A percentile compares a stretch with the other conserved stretches of the same genome.
phyloP scores from a whole-genome alignment of 345 rosid species.

The Eutrema japonicum region DNA sequence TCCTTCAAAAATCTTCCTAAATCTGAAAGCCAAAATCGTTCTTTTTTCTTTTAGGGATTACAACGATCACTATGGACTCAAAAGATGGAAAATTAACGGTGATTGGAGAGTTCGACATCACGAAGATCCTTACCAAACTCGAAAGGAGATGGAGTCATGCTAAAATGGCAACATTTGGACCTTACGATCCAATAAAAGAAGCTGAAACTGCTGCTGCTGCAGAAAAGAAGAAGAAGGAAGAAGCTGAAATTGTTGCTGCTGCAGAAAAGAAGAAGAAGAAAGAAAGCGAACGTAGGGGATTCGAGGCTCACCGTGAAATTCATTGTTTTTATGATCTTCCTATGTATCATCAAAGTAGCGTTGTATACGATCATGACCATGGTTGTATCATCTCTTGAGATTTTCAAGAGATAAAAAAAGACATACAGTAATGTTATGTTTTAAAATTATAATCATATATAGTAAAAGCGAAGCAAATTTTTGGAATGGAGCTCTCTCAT shows the following conservation, averaged over 20 bases:
- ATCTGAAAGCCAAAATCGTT: not conserved
- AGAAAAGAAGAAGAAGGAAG: constrained; percentile 53
- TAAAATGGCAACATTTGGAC: constrained; percentile 56
- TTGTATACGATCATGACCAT: not conserved
- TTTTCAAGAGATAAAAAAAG: not conserved
- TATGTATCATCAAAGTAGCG: not conserved
- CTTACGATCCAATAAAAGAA: constrained; percentile 28
- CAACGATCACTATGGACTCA: constrained; percentile 55
- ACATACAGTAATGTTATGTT: not conserved
- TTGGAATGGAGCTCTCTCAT: too few relatives aligned
- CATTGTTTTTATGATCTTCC: not conserved
- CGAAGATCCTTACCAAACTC: constrained; percentile 47
- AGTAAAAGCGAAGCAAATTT: too few relatives aligned
- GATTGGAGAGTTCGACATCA: constrained; percentile 57
- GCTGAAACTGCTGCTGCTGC: constrained; percentile 30
- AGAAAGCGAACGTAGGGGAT: constrained; percentile 14
- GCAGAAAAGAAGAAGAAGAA: constrained; percentile 56
- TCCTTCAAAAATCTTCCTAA: too few relatives aligned
- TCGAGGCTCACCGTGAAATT: not conserved
- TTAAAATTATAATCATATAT: too few relatives aligned
- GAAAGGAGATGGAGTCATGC: constrained; percentile 45
- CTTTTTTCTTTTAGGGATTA: constrained; percentile 5
- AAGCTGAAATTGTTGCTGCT: constrained; percentile 12
- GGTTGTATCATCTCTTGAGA: constrained; percentile 17
- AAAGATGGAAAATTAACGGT: constrained; percentile 64